These are phyloP conservation scores for Kalmanozyma brasiliensis DNA, from an alignment of 1,284 basidiomycete genomes.

Conservation along the genomic window DNA sequence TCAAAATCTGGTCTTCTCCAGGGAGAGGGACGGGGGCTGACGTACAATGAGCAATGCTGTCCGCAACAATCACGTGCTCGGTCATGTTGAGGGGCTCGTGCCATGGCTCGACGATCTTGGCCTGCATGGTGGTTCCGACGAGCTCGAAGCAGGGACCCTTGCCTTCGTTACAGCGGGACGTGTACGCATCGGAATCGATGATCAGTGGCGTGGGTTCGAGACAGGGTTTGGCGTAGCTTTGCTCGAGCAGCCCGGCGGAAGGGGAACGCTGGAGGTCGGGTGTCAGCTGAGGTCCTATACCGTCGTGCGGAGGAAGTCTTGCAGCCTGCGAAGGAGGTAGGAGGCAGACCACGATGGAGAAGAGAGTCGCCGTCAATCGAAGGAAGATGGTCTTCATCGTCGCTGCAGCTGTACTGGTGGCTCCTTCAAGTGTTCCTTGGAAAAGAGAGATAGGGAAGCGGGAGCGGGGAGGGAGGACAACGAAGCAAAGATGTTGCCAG, in stretches of 20 bases:
- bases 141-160: constrained; percentile 13
- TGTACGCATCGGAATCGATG: constrained; percentile 1
- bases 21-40: too few species aligned
- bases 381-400: too few species aligned
- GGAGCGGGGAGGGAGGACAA: too few species aligned
- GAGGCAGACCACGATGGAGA: background rate
- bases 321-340: background rate
- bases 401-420: too few species aligned
- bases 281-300: constrained; percentile 5
- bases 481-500: too few species aligned
- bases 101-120: constrained; percentile 6
- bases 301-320: background rate
- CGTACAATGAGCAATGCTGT: constrained; percentile 1
- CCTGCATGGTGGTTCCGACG: background rate
- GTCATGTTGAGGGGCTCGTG: constrained; percentile 12
- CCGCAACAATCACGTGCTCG: background rate
- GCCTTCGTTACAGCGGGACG: background rate
- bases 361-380: too few species aligned
- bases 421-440: too few species aligned
- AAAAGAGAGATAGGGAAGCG: too few species aligned
- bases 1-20: too few species aligned
- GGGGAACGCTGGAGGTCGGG: background rate
- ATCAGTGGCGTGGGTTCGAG: constrained; percentile 3
- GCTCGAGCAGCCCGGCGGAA: background rate
- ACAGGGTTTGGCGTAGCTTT: background rate